Evolutionary conservation across 192 early-diverging fungal species (phyloP).

Genomic region (Coemansia furcata): DNA sequence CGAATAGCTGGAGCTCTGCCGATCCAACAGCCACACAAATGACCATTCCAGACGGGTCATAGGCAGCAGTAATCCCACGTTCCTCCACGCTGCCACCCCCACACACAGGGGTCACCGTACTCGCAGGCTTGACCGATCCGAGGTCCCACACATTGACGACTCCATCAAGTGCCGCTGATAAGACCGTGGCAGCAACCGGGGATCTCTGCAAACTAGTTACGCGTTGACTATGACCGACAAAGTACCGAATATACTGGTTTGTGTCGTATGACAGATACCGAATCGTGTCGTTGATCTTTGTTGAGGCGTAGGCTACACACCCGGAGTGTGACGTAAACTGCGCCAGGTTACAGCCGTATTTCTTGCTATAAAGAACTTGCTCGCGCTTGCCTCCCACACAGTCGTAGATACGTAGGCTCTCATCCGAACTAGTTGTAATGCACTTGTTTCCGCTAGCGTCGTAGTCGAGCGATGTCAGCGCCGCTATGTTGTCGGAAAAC

Average conservation of each 20-base stretch:
- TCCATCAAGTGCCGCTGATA: conserved; percentile 77
- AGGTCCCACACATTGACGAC: conserved; percentile 88
- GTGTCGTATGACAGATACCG: conserved; percentile 93
- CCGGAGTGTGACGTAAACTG: conserved; percentile 81
- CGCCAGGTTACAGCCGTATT: conserved; percentile 89
- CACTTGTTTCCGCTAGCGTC: conserved; percentile 71
- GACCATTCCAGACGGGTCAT: conserved; percentile 76
- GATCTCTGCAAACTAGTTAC: conserved; percentile 83
- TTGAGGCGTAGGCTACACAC: conserved; percentile 87
- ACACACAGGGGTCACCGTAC: conserved; percentile 6
- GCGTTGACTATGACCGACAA: conserved; percentile 75
- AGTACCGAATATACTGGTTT: conserved; percentile 92
- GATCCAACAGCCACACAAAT: conserved; percentile 64
- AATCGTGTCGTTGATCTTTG: conserved; percentile 92
- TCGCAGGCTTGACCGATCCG: conserved; percentile 45
- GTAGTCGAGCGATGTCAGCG: conserved; percentile 82
- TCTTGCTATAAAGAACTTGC: conserved; percentile 84
- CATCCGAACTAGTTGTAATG: conserved; percentile 81
- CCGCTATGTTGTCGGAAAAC: conserved; percentile 71
- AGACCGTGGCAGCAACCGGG: conserved; percentile 47
- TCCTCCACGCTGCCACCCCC: conserved; percentile 5
- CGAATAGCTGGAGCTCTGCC: conserved; percentile 65
- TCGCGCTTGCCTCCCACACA: conserved; percentile 69
- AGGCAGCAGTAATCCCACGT: conserved; percentile 55
- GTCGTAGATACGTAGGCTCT: conserved; percentile 85